phyloP scores from a whole-genome alignment of 2,329 filamentous ascomycete species.

The Fusarium mangiferae region DNA sequence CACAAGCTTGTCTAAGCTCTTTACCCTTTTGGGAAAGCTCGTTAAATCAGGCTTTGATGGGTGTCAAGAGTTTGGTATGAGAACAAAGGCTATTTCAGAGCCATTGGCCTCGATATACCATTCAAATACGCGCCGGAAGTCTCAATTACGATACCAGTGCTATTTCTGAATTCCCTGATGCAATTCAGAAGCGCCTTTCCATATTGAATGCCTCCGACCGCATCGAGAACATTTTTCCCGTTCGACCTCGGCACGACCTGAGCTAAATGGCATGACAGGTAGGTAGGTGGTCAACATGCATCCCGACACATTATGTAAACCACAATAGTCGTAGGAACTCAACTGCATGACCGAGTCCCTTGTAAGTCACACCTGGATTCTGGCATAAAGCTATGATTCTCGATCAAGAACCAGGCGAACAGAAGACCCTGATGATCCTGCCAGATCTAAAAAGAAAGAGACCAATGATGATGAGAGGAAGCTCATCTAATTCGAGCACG shows the following conservation, averaged over 20 bases:
- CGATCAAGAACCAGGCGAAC: not conserved
- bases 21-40: constrained; percentile 40
- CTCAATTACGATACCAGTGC: not conserved
- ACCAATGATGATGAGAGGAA: constrained; percentile 1
- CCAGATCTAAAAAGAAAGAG: not conserved
- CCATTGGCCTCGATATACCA: constrained; percentile 22
- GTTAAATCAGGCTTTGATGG: constrained; percentile 13
- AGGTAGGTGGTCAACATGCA: not conserved
- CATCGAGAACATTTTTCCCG: not conserved
- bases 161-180: not conserved
- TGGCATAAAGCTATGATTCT: not conserved
- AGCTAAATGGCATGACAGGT: not conserved
- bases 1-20: constrained; percentile 38
- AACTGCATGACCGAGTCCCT: constrained; percentile 11
- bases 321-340: not conserved
- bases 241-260: constrained; percentile 21
- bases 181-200: not conserved
- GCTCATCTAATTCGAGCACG: constrained; percentile 25
- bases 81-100: not conserved
- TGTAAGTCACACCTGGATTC: not conserved
- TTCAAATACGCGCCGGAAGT: not conserved
- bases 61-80: not conserved
- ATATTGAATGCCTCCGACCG: constrained; percentile 7
- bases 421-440: not conserved
- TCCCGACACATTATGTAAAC: not conserved